Evolutionary conservation across 169 alveolate species (phyloP), one percentile per base, ranked within the genome.

Genomic region (Plasmodium falciparum): DNA sequence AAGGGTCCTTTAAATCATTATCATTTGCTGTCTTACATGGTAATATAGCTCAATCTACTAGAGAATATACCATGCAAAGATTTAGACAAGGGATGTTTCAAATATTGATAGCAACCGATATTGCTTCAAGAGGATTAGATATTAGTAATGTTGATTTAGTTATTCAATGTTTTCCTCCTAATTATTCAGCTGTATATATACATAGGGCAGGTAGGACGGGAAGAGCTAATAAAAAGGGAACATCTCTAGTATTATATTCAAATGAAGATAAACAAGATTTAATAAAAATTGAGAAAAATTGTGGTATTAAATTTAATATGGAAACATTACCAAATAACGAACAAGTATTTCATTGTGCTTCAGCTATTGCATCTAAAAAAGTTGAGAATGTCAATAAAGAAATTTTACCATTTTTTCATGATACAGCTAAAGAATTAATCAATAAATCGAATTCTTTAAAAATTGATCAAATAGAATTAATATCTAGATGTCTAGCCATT

Each of bases 141-240:
- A 94, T 98, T 58, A 97, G 98, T 13, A 95, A 97, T 61, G 98
- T 98, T 7, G 98, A 97, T 85, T 91, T 96, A 58, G 99, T 98
- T 9, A 92, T 98, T 45, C 98, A 97, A 85, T 94, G 97, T 70
- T 98, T 97, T 49, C 99, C 99, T 2, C 99, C 99, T 0, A 93
- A 95, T 80, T 94, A 95, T 80, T 93, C 97, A 22, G 99, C 97
- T 78, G 97, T 97, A 70, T 98, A 97, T 92, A 96, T 98, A 12
- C 99, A 98, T 92, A 93, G 99, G 88, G 95, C 98, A 33, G 99
- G 99, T 6, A 95, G 99, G 66, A 98, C 99, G 6, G 99, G 99
- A 12, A 93, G 99, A 49, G 88, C 94, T 3, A 95, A 95, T 47
- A 93, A 93, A 45, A 85, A 74, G 45, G 96, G 96, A 2, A 75